Base-by-base conservation (phyloP, 257 asterid species). In the Eucommia ulmoides region DNA sequence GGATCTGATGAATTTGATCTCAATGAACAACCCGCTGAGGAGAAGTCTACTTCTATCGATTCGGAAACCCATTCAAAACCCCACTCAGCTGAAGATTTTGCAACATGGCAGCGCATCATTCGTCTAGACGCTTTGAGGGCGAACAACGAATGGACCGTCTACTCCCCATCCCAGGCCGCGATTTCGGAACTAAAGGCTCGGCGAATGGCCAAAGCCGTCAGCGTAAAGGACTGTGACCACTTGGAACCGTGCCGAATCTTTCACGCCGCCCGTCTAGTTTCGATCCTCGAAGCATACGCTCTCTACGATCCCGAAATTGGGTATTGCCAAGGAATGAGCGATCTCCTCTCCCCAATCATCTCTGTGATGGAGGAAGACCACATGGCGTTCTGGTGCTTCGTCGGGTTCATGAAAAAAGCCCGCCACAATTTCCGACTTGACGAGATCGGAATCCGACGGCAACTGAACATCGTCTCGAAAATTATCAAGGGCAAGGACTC, bases 311-410 rank as follows among this genome's bases (percentile, higher is more conserved):
- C 92, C 2, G 93, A 88, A 65, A 88, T 74, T n/a, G 97, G 95
- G 3, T 88, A 84, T 59, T 84, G 97, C 54, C 97, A 88, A 65
- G 97, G 95, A 41, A 84, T 88, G 97, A 88, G 95, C 25, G 97
- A 88, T 65, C 59, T 88, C 38, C 92, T 88, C 7, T 83, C 97
- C 49, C 97, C 97, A 45, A 83, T 88, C 24, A 70, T 88, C 45
- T 65, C 93, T 0, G 97, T 88, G 41, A 81, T 88, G 19, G 80
- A 71, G 62, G 84, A 84, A 42, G 95, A 88, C 55, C 62, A 79
- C 10, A 72, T 76, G 19, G 97, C 97, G 6, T 88, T 84, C 66
- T 77, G 92, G 88, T 84, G 95, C 62, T 88, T 88, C 14, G 94
- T 77, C 22, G 97, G 95, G 17, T 84, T 88, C 77, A 88, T 88